These are phyloP conservation scores for Canna indica DNA, from an alignment of 176 grass and related monocot species.

Conservation along the genomic window DNA sequence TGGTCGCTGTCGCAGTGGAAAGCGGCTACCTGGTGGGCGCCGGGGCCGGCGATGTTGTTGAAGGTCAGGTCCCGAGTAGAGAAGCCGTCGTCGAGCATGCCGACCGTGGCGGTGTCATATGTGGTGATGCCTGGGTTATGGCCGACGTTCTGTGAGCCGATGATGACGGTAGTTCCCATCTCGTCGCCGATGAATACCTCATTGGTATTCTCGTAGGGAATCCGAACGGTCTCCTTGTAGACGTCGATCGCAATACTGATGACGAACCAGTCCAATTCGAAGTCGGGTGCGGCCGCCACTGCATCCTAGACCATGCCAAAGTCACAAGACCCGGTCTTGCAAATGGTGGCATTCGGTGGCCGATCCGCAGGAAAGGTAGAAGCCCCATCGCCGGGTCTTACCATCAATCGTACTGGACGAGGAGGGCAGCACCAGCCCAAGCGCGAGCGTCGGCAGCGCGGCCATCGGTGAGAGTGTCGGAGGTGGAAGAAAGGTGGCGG, in stretches of 20 bases:
- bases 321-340: constrained; percentile 32
- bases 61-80: constrained; percentile 52
- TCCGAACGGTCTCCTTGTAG: constrained; percentile 45
- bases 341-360: constrained; percentile 37
- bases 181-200: constrained; percentile 46
- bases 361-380: constrained; percentile 24
- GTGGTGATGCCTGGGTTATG: constrained; percentile 42
- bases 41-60: constrained; percentile 45
- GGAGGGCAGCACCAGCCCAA: constrained; percentile 4
- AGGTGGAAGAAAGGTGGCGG: constrained; percentile 12
- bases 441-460: not conserved
- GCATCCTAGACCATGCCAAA: constrained; percentile 43
- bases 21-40: constrained; percentile 60
- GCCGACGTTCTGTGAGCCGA: constrained; percentile 26
- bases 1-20: constrained; percentile 69
- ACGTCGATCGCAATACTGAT: constrained; percentile 37
- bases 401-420: constrained; percentile 21
- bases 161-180: constrained; percentile 53
- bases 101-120: constrained; percentile 39
- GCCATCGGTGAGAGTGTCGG: not conserved
- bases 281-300: constrained; percentile 36
- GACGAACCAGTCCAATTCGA: constrained; percentile 20
- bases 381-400: not conserved
- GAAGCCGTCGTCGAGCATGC: constrained; percentile 52
- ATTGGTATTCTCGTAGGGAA: constrained; percentile 58